Percentiles rank a stretch among this genome's conserved stretches.
phyloP scores from a whole-genome alignment of 805 yeast genomes.

The Hyphopichia homilentoma region DNA sequence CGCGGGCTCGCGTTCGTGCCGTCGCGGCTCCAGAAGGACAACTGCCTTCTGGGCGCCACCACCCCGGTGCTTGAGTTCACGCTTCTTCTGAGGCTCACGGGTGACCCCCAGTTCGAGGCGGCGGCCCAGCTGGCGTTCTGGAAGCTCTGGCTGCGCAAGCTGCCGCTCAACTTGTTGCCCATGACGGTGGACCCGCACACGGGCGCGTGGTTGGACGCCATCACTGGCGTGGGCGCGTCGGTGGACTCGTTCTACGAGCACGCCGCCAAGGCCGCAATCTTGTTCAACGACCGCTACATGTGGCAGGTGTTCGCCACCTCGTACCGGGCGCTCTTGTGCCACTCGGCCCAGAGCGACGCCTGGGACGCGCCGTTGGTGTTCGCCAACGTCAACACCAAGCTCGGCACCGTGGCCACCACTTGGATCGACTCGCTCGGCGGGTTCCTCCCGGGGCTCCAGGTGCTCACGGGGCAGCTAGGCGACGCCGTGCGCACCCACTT shows the following conservation, averaged over 20 bases:
- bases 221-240: constrained; percentile 87
- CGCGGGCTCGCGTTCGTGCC: constrained; percentile 50
- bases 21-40: constrained; percentile 48
- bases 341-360: constrained; percentile 31
- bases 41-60: constrained; percentile 86
- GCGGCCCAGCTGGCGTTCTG: constrained; percentile 61
- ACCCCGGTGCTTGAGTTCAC: constrained; percentile 81
- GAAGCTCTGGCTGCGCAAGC: constrained; percentile 66
- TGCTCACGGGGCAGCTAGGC: constrained; percentile 66
- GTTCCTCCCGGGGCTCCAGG: constrained; percentile 84
- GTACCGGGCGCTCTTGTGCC: constrained; percentile 50
- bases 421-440: constrained; percentile 91
- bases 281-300: constrained; percentile 61
- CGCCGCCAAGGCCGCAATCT: constrained; percentile 69
- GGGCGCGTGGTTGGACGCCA: constrained; percentile 52
- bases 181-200: constrained; percentile 66
- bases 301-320: constrained; percentile 53
- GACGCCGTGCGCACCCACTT: constrained; percentile 63
- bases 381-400: constrained; percentile 53
- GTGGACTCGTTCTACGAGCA: constrained; percentile 90
- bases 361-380: constrained; percentile 35
- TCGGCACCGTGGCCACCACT: constrained; percentile 46
- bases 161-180: constrained; percentile 64
- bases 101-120: constrained; percentile 65
- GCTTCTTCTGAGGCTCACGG: constrained; percentile 68